Base-by-base conservation (phyloP, 202 grass and related monocot genomes). In the Eragrostis tef region DNA sequence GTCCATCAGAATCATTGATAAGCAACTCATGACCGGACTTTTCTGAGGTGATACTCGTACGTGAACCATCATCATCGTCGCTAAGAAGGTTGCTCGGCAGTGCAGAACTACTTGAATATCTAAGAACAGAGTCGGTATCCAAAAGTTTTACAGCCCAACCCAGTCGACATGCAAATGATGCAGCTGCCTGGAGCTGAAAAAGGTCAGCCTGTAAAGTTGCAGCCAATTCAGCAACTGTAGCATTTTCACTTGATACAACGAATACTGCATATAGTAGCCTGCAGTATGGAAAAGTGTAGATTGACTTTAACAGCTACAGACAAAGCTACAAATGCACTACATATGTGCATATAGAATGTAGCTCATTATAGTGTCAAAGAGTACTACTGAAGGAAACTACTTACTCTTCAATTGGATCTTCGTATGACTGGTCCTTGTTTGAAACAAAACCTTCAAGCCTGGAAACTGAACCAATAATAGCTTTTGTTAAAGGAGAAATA, bases 321-420 rank as follows among this genome's bases (percentile, higher is more conserved):
- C 6, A 82, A 78, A 67, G 19, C 11, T 71, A 64, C 20, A 5
- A 72, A 52, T 15, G 22, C 20, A 71, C 62, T 48, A 43, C 7
- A 98, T 89, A 68, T 39, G 34, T 39, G 34, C 34, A 67, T 29
- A 82, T 22, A 51, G 6, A 41, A 42, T 47, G 16, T 6, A 66
- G 41, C 31, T 67, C 49, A 61, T 67, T 78, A 45, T 34, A 68
- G 9, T 21, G 19, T 36, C 27, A 41, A 0, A 61, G 4, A 86
- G 73, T 58, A 78, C 11, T 67, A 53, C 14, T 46, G 13, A 36
- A 62, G 50, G 50, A 16, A 85, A 67, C 39, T 82, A 82, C 87
- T 89, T 88, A 98, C 92, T 98, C 95, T 94, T 98, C 95, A 80
- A 98, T 98, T 84, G 95, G 95, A 88, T 98, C 95, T 93, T 98